Evolutionary conservation across 177 flowering plant genomes (phyloP), one percentile per base, ranked within the genome.

Genomic region (Tripterygium wilfordii): DNA sequence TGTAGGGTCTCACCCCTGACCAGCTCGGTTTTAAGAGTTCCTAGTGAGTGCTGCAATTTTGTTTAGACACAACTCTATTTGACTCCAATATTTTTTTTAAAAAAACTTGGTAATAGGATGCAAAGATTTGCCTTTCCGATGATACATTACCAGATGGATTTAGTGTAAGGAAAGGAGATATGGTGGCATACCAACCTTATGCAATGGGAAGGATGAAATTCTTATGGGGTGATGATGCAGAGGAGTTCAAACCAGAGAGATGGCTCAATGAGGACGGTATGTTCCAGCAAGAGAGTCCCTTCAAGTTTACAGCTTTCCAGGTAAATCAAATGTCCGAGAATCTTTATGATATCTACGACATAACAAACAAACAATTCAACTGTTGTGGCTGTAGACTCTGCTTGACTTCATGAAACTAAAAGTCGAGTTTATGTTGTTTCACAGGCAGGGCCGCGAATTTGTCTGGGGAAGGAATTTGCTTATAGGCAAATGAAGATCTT

Each of bases 191-290:
- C 57, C 70, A 56, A 39, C 79, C 96, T 33, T 87, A 83, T 61
- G 87, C 87, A 33, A 87, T 81, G 96, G 96, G 91, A 4, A 75
- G 91, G 57, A 79, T 81, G 91, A 74, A 60, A 36, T 76, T 42
- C 69, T 51, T 83, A 23, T 87, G 87, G 96, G 96, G 96, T 14
- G 80, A 82, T 26, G 89, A 83, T 66, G 89, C 92, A 4, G 79
- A 78, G 53, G 79, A 62, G 2, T 87, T 72, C 50, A 60, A 56
- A 24, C 91, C 96, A 2, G 87, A 81, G 46, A 79, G 89, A 71
- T 83, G 89, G 91, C 61, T 83, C 2, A 48, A 76, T 55, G 71
- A 69, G 36, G 64, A 77, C 41, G 85, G 83, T 1, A 5, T 51
- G 25, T 85, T 83, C 49, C 60, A 35, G 43, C 68, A 53, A 40